Evolutionary conservation across 2,329 filamentous ascomycete genomes (phyloP).

Genomic region (Ophiostoma pallidulum): DNA sequence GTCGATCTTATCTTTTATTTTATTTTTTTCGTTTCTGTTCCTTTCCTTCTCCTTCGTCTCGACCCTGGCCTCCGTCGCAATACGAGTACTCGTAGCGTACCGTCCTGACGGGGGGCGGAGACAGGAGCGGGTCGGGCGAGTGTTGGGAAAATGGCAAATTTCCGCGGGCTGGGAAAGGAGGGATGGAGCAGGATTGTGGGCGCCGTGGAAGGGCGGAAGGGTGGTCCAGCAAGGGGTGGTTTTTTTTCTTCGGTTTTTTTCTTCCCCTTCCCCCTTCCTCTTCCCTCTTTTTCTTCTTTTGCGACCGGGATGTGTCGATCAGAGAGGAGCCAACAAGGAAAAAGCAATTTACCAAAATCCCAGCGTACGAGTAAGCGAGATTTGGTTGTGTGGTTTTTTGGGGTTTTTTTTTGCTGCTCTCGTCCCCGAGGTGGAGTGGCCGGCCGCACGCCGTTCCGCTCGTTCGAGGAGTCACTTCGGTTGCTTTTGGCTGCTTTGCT

Average conservation of each 20-base stretch:
- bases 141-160: constrained; percentile 1
- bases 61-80: not conserved
- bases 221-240: too few species aligned
- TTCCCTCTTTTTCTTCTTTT: not conserved
- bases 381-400: not conserved
- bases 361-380: constrained; percentile 10
- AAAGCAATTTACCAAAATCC: constrained; percentile 11
- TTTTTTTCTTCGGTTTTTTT: too few species aligned
- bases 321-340: not conserved
- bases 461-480: too few species aligned
- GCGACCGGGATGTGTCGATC: constrained; percentile 13
- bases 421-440: not conserved
- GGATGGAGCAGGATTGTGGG: not conserved
- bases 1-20: not conserved
- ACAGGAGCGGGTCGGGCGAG: constrained; percentile 4
- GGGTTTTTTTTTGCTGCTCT: not conserved
- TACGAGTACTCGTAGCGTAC: constrained; percentile 2
- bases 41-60: not conserved
- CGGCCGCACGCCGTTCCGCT: too few species aligned
- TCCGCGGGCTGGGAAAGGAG: constrained; percentile 4
- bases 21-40: not conserved
- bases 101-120: constrained; percentile 3
- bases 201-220: not conserved
- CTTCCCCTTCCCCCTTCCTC: too few species aligned
- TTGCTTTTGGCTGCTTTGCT: not conserved